Percentiles rank a stretch among this genome's conserved stretches.
phyloP scores from a whole-genome alignment of 2,329 filamentous ascomycete genomes.

The Xylariaceae sp. region DNA sequence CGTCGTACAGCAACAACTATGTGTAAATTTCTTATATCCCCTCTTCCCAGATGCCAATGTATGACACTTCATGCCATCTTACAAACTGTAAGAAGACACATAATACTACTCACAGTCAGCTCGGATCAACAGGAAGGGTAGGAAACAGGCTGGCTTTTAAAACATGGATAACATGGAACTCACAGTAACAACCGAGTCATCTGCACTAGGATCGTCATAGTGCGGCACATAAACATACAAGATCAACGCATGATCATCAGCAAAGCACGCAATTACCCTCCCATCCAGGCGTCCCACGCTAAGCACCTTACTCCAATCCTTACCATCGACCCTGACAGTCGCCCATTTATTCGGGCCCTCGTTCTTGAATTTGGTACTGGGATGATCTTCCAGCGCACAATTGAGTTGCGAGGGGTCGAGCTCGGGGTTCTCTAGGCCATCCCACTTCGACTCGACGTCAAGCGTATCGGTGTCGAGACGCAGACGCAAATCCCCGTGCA shows the following conservation, averaged over 20 bases:
- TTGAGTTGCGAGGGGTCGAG: conserved; percentile 75
- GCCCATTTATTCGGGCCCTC: conserved; percentile 83
- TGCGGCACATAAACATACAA: conserved; percentile 78
- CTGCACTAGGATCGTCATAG: conserved; percentile 62
- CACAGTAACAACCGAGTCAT: conserved; percentile 76
- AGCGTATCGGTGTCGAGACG: conserved; percentile 80
- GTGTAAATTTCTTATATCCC: no score
- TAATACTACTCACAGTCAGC: conserved; percentile 28
- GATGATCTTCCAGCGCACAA: conserved; percentile 72
- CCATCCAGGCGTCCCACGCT: conserved; percentile 88
- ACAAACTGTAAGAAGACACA: conserved; percentile 30
- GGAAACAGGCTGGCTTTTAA: not conserved
- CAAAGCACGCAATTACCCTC: conserved; percentile 88
- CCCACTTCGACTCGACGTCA: conserved; percentile 83
- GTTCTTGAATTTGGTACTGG: conserved; percentile 74
- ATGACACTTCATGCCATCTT: conserved; percentile 1
- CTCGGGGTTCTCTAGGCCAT: conserved; percentile 79
- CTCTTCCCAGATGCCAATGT: no score
- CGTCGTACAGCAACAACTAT: no score
- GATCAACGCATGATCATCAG: conserved; percentile 75
- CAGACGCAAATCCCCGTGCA: conserved; percentile 83
- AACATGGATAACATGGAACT: conserved; percentile 25
- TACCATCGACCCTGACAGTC: conserved; percentile 84
- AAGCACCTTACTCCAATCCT: conserved; percentile 91
- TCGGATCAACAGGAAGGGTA: not conserved